Base-by-base conservation (phyloP, 306 rosid species). In the Rosa rugosa region DNA sequence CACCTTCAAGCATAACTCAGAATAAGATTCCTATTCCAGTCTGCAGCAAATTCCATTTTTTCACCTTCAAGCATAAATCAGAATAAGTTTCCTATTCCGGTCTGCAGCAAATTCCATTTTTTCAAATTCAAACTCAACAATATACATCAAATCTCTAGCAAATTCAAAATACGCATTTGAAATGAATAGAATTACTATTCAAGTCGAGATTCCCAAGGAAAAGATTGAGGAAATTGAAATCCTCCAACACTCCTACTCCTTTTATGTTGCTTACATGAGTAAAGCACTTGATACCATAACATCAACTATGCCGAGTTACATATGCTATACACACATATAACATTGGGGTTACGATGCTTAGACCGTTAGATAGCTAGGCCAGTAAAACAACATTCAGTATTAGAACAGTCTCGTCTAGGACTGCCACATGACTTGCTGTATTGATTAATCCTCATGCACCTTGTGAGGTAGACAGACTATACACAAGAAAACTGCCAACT, bases 401-500 rank as follows among this genome's bases (percentile, higher is more conserved):
- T 20, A 17, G 25, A 20, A 54, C 25, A 20, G 25, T 54, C 23
- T 6, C 3, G 7, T 18, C 23, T 56, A 56, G 0, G 11, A 54
- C 27, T 54, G 27, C 62, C 62, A 54, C 27, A 56, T 56, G 27
- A 56, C 12, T 16, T 8, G 16, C 65, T 22, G 31, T 11, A 22
- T 22, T 23, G 34, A 23, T 22, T 22, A 8, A 59, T 59, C 23
- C 59, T 49, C 17, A 11, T 80, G 20, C 6, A 66, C 63, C 56
- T 36, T 11, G 6, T 36, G 75, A 47, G 12, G 72, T 14, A 17
- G 42, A 31, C 36, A 8, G 69, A 25, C 40, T 6, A 11, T 72
- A 46, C 64, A 77, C 36, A 67, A 72, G 47, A 53, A 20, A 41
- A 22, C 66, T 83, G 59, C 78, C 80, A 72, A 85, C 8, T 84